Conservation (phyloP, 129 eudicot species). For the Deinandra increscens region DNA sequence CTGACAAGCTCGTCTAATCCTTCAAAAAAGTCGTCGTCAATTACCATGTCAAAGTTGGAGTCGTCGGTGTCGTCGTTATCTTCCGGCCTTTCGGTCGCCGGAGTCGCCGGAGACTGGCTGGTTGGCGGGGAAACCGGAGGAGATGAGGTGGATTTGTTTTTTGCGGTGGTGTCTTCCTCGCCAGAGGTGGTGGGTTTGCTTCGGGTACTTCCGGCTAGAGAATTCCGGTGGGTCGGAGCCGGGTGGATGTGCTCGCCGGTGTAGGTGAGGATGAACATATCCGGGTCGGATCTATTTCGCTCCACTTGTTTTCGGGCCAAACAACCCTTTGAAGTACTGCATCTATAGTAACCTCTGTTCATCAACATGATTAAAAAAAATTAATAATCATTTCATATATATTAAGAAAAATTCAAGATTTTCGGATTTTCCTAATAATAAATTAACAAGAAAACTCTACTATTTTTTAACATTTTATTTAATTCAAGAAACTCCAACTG, state of each 20-base stretch:
- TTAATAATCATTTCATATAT: too few species aligned
- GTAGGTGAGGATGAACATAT: slow-evolving; percentile 86
- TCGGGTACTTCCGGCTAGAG: slow-evolving; percentile 93
- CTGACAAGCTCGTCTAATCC: slow-evolving; percentile 78
- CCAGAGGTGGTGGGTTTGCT: slow-evolving; percentile 53
- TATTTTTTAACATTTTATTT: neutral
- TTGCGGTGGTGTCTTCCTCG: slow-evolving; percentile 32
- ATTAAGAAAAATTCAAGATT: too few species aligned
- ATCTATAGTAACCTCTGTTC: slow-evolving; percentile 91
- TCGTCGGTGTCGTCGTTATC: slow-evolving; percentile 35
- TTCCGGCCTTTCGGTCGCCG: slow-evolving; percentile 64
- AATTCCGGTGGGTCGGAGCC: slow-evolving; percentile 92
- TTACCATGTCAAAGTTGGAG: slow-evolving; percentile 42
- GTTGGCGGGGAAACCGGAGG: slow-evolving; percentile 55
- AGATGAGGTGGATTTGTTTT: slow-evolving; percentile 44
- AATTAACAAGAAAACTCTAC: neutral
- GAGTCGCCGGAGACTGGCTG: slow-evolving; percentile 54
- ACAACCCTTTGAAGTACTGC: slow-evolving; percentile 97
- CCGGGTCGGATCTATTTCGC: slow-evolving; percentile 95
- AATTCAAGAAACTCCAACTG: neutral
- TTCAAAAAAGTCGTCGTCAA: slow-evolving; percentile 71
- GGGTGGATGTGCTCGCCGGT: slow-evolving; percentile 97
- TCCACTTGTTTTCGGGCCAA: slow-evolving; percentile 99
- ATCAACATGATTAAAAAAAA: neutral
- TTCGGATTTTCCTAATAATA: neutral